Evolutionary conservation across 148 eudicot species (phyloP).

Genomic region (Amaranthus cruentus): DNA sequence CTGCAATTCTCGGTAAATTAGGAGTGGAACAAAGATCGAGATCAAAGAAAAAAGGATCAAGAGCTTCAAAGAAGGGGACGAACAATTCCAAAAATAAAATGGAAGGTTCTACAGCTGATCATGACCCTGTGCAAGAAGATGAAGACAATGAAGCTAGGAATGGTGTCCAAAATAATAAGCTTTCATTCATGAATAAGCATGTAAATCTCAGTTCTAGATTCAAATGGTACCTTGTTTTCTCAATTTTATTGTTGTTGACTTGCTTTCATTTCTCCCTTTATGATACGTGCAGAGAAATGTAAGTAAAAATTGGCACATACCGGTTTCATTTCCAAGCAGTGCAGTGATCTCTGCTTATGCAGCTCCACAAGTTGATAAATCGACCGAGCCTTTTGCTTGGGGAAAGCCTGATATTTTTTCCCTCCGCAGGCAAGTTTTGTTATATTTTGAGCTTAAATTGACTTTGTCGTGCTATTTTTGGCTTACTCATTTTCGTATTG

Average conservation of each 20-base stretch:
- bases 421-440: constrained; percentile 75
- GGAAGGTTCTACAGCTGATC: constrained; percentile 35
- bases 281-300: constrained; percentile 71
- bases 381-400: constrained; percentile 92
- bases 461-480: not conserved
- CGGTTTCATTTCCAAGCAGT: constrained; percentile 77
- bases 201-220: constrained; percentile 33
- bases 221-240: constrained; percentile 8
- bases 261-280: not conserved
- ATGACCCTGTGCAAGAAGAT: constrained; percentile 17
- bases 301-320: constrained; percentile 97
- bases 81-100: constrained; percentile 23
- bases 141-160: constrained; percentile 28
- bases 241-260: constrained; percentile 1
- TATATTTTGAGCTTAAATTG: not conserved
- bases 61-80: constrained; percentile 21
- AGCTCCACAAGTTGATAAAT: constrained; percentile 91
- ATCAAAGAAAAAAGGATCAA: constrained; percentile 46
- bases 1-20: constrained; percentile 63
- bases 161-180: constrained; percentile 32
- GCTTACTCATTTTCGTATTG: not conserved
- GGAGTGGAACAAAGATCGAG: constrained; percentile 38
- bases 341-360: constrained; percentile 74
- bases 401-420: constrained; percentile 86
- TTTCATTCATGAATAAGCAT: constrained; percentile 85